Base-by-base conservation (phyloP, 345 rosid genomes). In the Camelina sativa region DNA sequence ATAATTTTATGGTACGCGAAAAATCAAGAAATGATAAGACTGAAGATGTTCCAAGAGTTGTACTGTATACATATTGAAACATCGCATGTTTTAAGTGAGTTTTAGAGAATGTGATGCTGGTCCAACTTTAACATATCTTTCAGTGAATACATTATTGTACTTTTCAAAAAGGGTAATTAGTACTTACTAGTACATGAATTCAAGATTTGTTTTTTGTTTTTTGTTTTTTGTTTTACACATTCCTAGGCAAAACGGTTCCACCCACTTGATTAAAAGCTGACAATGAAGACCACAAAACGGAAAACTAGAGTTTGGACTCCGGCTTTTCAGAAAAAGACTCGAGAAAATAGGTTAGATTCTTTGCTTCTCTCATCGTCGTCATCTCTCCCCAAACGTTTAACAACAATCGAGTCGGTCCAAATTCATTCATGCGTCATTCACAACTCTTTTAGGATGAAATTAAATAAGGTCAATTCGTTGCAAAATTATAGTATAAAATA, bases 271-370 rank as follows among this genome's bases (percentile, higher is more conserved):
- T 16, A 30, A 43, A 43, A 73, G 63, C 70, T 43, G 37, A 30
- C 56, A 54, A 12, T 19, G 8, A 20, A 28, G 44, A 53, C 53
- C 9, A 17, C 54, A 28, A 62, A 72, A 72, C 62, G 3, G 44
- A 53, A 72, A 62, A 63, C 63, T 63, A 63, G 63, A 62, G 16
- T 20, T 44, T 52, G 54, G 62, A 72, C 54, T 62, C 62, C 69
- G 62, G 37, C 6, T 53, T 62, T 72, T 52, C 76, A 52, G 53
- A 16, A 51, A 72, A 62, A 23, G 34, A 72, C 43, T 72, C 61
- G 0, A 58, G 47, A 43, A 28, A 16, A 51, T 38, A 46, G 23
- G 60, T 46, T 59, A 48, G 12, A 47, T 61, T 50, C 57, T n/a
- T 48, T 30, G 34, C 75, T 16, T 19, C 8, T 54, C 6, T 67